A percentile compares a stretch with the other conserved stretches of the same genome.
Evolutionary conservation across 371 early-diverging fungal species (phyloP).

Genomic region (Coemansia sp.): DNA sequence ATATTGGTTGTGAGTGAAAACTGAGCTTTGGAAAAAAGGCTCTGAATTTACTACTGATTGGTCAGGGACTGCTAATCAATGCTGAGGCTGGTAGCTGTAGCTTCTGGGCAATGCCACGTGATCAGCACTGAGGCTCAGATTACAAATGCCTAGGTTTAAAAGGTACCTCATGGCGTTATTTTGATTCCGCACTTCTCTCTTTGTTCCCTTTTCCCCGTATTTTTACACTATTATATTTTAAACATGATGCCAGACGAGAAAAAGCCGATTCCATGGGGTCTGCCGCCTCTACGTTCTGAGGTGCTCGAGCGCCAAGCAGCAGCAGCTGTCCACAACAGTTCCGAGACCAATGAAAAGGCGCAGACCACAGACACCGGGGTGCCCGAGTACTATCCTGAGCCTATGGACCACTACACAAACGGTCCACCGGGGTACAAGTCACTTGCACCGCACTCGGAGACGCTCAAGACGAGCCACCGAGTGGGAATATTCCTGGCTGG

Average conservation of each 20-base stretch:
- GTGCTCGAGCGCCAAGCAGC: conserved; percentile 15
- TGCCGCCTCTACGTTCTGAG: conserved; percentile 46
- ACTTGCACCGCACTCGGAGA: not conserved
- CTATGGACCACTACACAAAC: not conserved
- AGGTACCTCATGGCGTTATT: not conserved
- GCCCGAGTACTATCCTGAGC: not conserved
- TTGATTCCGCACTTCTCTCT: not conserved
- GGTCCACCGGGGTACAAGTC: conserved; percentile 9
- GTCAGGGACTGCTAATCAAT: too few species aligned
- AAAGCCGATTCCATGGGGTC: conserved; percentile 43
- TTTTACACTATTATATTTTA: not conserved
- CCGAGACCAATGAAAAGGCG: not conserved
- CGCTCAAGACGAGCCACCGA: not conserved
- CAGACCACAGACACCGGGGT: not conserved
- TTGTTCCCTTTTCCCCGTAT: not conserved
- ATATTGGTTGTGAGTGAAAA: not conserved
- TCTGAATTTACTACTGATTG: too few species aligned
- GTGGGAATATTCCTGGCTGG: not conserved
- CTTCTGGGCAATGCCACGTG: too few species aligned
- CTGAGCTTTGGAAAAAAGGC: too few species aligned
- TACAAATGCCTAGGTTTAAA: too few species aligned
- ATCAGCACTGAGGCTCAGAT: too few species aligned
- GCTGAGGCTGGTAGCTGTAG: too few species aligned
- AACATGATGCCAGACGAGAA: conserved; percentile 44
- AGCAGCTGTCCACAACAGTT: not conserved